A percentile compares a stretch with the other conserved stretches of the same genome.
Conservation (phyloP, 2,329 filamentous ascomycete genomes). For the Colletotrichum spinosum region DNA sequence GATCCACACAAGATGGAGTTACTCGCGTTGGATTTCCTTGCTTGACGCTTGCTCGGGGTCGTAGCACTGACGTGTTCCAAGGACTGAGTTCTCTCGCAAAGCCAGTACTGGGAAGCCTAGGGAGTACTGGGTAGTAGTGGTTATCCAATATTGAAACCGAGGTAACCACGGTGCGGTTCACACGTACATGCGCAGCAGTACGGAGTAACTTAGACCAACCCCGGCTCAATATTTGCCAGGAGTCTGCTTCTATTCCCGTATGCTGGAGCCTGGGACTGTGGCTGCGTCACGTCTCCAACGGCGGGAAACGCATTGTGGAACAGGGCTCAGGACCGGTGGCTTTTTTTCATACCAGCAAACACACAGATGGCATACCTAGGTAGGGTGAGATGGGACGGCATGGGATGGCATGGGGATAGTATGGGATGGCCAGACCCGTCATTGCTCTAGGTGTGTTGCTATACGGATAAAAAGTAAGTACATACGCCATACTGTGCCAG, state of each 20-base stretch:
- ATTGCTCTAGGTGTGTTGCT: slow-evolving; percentile 6
- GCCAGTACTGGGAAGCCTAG: no score
- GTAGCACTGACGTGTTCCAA: no score
- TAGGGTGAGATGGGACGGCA: no score
- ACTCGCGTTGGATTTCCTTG: slow-evolving; percentile 5
- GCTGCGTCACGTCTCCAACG: neutral
- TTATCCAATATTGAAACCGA: neutral
- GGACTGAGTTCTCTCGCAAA: no score
- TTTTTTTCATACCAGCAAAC: neutral
- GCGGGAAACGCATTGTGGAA: slow-evolving; percentile 8
- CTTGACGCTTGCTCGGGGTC: neutral
- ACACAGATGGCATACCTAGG: no score
- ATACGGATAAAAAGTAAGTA: neutral
- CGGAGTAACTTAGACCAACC: neutral
- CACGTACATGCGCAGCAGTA: neutral
- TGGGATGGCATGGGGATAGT: no score
- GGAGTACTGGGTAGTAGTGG: neutral
- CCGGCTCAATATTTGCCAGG: neutral
- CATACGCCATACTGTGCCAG: neutral
- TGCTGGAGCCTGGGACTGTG: slow-evolving; percentile 3
- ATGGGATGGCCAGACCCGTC: neutral
- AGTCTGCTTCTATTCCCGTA: slow-evolving; percentile 5
- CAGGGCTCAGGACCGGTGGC: neutral
- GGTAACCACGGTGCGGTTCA: neutral
- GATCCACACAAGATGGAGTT: slow-evolving; percentile 28